Evolutionary conservation across 2,329 filamentous ascomycete genomes (phyloP).

Genomic region (Pleurostoma richardsiae): DNA sequence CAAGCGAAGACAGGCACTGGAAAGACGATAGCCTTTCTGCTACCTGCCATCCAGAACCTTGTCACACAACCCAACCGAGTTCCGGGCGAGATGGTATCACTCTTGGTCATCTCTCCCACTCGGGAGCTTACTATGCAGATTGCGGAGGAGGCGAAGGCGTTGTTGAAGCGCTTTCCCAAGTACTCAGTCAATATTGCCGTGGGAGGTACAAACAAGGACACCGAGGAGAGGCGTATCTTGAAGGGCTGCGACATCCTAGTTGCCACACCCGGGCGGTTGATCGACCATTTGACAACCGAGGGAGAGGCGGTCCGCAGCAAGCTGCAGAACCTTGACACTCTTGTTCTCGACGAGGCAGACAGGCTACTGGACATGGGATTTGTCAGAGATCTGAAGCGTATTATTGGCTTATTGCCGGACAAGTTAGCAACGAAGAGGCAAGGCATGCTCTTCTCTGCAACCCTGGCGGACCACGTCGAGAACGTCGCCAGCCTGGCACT

Average conservation of each 20-base stretch:
- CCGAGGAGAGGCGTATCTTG: constrained; percentile 66
- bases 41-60: constrained; percentile 78
- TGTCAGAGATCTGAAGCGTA: constrained; percentile 71
- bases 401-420: constrained; percentile 64
- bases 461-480: constrained; percentile 74
- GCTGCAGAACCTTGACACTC: constrained; percentile 64
- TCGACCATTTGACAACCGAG: constrained; percentile 73
- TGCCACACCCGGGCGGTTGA: constrained; percentile 72
- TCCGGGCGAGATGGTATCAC: constrained; percentile 38
- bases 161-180: constrained; percentile 67
- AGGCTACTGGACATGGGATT: constrained; percentile 81
- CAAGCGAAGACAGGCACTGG: constrained; percentile 86
- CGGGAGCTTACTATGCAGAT: constrained; percentile 69
- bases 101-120: constrained; percentile 66
- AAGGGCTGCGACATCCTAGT: constrained; percentile 74
- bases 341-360: constrained; percentile 82
- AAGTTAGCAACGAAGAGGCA: constrained; percentile 54
- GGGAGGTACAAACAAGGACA: constrained; percentile 70
- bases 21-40: constrained; percentile 78
- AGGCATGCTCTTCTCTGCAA: constrained; percentile 83
- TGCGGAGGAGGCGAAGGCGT: constrained; percentile 62
- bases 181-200: constrained; percentile 77
- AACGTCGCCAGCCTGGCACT: constrained; percentile 67
- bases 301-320: constrained; percentile 63
- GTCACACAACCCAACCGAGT: constrained; percentile 35